These are phyloP conservation scores for Coemansia sp. DNA, from an alignment of 371 early-diverging fungal species.

Conservation along the genomic window DNA sequence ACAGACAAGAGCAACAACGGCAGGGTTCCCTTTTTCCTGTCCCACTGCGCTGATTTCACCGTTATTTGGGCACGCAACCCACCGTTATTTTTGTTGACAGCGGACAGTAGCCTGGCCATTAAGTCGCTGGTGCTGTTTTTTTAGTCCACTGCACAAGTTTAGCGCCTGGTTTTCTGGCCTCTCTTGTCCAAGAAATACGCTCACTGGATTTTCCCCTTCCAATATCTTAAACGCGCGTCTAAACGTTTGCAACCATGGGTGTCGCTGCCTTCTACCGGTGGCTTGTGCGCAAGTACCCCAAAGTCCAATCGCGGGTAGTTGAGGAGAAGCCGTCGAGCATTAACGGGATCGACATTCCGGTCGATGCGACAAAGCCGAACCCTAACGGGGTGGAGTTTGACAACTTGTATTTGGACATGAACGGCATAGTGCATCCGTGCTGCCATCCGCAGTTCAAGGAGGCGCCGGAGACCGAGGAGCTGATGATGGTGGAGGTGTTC, in stretches of 20 bases:
- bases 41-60: neutral
- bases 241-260: slow-evolving; percentile 60
- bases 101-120: too few species aligned
- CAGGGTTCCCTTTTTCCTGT: too few species aligned
- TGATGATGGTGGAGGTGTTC: slow-evolving; percentile 95
- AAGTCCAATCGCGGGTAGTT: slow-evolving; percentile 73
- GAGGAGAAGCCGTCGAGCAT: slow-evolving; percentile 71
- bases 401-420: slow-evolving; percentile 99
- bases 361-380: slow-evolving; percentile 88
- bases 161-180: too few species aligned
- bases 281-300: slow-evolving; percentile 95
- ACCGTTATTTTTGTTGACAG: too few species aligned
- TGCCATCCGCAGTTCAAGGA: slow-evolving; percentile 91
- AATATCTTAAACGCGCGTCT: too few species aligned
- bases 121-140: neutral
- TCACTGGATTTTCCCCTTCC: too few species aligned
- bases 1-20: too few species aligned
- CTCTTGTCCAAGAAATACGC: too few species aligned
- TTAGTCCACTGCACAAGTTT: neutral
- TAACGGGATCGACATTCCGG: slow-evolving; percentile 74
- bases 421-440: slow-evolving; percentile 99
- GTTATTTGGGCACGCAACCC: neutral
- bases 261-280: slow-evolving; percentile 88
- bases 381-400: slow-evolving; percentile 94
- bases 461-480: slow-evolving; percentile 91